Conservation (phyloP, 2,329 filamentous ascomycete genomes). For the Aureobasidium sp. region DNA sequence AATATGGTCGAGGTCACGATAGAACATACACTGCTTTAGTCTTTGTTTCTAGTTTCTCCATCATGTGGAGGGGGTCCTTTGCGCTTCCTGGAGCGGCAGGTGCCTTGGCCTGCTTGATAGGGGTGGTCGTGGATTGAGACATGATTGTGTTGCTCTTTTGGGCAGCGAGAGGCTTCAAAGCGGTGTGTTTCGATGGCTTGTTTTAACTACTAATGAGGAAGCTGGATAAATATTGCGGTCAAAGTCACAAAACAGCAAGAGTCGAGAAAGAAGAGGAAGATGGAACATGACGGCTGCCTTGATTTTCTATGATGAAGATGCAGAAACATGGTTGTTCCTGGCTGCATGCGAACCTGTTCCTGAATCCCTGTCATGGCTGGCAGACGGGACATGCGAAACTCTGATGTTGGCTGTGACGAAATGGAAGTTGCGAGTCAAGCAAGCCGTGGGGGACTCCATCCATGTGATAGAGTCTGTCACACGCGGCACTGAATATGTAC, state of each 20-base stretch:
- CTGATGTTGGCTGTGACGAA: constrained; percentile 4
- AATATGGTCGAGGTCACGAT: not conserved
- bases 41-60: constrained; percentile 26
- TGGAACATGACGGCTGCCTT: not conserved
- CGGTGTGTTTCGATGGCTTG: not conserved
- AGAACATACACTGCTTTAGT: constrained; percentile 24
- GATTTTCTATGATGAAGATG: not conserved
- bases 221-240: not conserved
- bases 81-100: constrained; percentile 11
- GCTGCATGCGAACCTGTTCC: not conserved
- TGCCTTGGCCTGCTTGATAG: constrained; percentile 16
- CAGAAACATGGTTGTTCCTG: not conserved
- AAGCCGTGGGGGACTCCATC: not conserved
- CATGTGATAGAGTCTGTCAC: not conserved
- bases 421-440: not conserved
- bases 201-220: not conserved
- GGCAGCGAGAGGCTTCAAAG: not conserved
- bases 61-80: constrained; percentile 22
- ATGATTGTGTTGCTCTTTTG: not conserved
- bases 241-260: not conserved
- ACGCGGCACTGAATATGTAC: no score
- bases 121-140: constrained; percentile 11
- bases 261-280: not conserved
- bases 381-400: constrained; percentile 6
- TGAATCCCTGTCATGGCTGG: constrained; percentile 2